Evolutionary conservation across 2,329 filamentous ascomycete species (phyloP).

Genomic region (Colletotrichum sojae): DNA sequence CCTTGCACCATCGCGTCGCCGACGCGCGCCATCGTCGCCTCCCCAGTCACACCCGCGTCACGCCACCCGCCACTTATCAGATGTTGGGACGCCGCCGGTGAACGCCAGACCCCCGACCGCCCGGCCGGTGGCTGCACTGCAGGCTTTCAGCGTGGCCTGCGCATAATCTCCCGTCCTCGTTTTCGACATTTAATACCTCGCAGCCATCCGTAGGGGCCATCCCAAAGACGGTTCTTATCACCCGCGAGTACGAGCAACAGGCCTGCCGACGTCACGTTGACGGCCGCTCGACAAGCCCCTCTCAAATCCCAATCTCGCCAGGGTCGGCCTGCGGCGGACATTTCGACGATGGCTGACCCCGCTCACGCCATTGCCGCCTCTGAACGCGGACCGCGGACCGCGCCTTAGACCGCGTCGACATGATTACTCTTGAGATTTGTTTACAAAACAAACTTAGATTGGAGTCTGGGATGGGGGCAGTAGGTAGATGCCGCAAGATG

Average conservation of each 20-base stretch:
- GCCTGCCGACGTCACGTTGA: constrained; percentile 20
- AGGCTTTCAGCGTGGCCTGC: not conserved
- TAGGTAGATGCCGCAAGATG: not conserved
- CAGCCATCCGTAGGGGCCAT: constrained; percentile 1
- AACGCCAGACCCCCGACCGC: not conserved
- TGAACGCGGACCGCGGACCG: constrained; percentile 20
- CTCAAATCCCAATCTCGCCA: constrained; percentile 15
- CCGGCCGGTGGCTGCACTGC: not conserved
- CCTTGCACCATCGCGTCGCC: constrained; percentile 16
- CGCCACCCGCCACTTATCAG: not conserved
- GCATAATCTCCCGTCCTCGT: constrained; percentile 6
- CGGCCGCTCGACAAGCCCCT: not conserved
- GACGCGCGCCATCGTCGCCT: constrained; percentile 17
- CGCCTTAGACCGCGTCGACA: constrained; percentile 24
- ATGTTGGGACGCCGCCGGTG: not conserved
- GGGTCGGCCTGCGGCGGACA: constrained; percentile 25
- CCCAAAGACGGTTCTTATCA: constrained; percentile 7
- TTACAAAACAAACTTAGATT: constrained; percentile 26
- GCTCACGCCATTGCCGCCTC: constrained; percentile 13
- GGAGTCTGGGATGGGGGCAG: not conserved
- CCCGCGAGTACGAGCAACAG: not conserved
- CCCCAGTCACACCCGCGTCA: not conserved
- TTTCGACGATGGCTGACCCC: constrained; percentile 14
- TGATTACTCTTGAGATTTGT: constrained; percentile 31
- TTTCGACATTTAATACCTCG: constrained; percentile 12